Percentiles rank a stretch among this genome's conserved stretches.
Evolutionary conservation across 202 grass and related monocot genomes (phyloP).

Genomic region (Musa balbisiana): DNA sequence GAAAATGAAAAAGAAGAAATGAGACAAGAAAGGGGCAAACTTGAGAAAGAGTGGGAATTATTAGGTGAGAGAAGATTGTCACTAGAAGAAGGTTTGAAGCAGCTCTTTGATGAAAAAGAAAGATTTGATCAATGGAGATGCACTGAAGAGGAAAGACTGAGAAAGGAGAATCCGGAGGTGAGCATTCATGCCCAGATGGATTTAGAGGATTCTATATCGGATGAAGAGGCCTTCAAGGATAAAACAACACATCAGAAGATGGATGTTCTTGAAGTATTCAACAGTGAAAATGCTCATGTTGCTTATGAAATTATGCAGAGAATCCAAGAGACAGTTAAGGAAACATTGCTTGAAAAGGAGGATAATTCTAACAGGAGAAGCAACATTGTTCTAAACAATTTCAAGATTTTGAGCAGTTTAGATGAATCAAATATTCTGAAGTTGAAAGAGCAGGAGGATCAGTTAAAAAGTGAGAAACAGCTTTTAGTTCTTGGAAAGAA

Average conservation of each 20-base stretch:
- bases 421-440: neutral
- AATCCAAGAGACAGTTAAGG: neutral
- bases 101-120: neutral
- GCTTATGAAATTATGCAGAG: neutral
- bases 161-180: neutral
- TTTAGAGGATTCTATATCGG: neutral
- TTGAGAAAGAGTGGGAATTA: conserved; percentile 7
- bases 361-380: neutral
- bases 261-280: neutral
- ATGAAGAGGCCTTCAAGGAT: neutral
- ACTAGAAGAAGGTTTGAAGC: neutral
- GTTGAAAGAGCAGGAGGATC: neutral
- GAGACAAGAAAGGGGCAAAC: neutral
- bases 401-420: neutral
- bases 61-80: conserved; percentile 4
- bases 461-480: neutral
- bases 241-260: neutral
- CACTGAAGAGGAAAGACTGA: conserved; percentile 1
- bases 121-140: neutral
- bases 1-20: neutral
- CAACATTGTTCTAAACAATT: neutral
- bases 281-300: neutral
- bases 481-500: neutral
- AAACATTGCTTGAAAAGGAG: neutral
- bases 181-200: neutral